Conservation (phyloP, 306 rosid species). For the Lathyrus aphaca region DNA sequence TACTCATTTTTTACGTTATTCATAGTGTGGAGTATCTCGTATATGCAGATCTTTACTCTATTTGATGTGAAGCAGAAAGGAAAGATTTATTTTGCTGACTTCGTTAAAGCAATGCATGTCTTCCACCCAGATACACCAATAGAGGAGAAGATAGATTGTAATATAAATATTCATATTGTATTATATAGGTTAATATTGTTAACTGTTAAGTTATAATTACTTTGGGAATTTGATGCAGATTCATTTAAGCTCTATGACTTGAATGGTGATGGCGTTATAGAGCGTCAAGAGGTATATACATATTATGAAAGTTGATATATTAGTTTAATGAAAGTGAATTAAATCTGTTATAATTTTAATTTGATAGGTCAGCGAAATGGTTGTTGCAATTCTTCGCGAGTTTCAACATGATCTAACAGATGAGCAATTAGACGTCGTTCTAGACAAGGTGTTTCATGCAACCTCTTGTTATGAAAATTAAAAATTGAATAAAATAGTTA, state of each 20-base stretch:
- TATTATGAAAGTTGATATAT: too few relatives aligned
- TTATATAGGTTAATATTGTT: not conserved
- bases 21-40: not conserved
- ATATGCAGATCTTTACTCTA: constrained; percentile 74
- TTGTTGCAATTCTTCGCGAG: not conserved
- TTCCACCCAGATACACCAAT: constrained; percentile 86
- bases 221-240: not conserved
- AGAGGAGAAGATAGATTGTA: constrained; percentile 84
- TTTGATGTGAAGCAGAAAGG: constrained; percentile 83
- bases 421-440: not conserved
- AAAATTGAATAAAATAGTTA: not conserved
- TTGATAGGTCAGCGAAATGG: not conserved
- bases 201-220: not conserved
- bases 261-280: not conserved
- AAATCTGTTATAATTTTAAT: not conserved
- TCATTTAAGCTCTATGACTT: not conserved
- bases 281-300: not conserved
- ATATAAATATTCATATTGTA: too few relatives aligned
- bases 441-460: not conserved
- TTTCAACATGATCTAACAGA: not conserved
- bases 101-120: constrained; percentile 78
- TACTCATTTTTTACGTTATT: not conserved
- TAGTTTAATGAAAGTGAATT: not conserved
- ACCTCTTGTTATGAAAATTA: too few relatives aligned
- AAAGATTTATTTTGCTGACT: constrained; percentile 80